A percentile compares a stretch with the other conserved stretches of the same genome.
phyloP scores from a whole-genome alignment of 768 basidiomycete species.

The Agrocybe praecox region DNA sequence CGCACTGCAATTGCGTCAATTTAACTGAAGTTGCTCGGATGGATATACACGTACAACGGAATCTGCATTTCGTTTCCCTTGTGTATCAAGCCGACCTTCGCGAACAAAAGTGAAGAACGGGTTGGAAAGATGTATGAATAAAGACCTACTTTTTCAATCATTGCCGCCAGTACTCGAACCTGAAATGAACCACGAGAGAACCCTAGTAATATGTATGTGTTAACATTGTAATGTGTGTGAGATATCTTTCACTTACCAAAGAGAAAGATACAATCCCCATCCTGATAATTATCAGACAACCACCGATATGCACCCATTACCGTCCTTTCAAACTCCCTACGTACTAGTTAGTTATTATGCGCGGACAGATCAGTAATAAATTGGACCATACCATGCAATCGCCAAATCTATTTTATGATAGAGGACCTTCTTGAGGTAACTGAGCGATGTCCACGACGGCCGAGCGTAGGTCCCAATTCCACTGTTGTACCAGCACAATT shows the following conservation, averaged over 20 bases:
- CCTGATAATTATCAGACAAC: constrained; percentile 31
- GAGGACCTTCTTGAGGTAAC: neutral
- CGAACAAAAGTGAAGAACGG: neutral
- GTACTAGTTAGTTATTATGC: neutral
- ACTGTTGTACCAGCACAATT: constrained; percentile 26
- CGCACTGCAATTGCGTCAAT: constrained; percentile 6
- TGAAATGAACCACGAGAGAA: constrained; percentile 13
- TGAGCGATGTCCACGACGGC: neutral
- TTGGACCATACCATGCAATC: constrained; percentile 8
- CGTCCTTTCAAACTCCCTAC: constrained; percentile 34
- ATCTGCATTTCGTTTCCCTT: constrained; percentile 43
- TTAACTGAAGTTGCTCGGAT: no score
- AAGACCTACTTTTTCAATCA: constrained; percentile 7
- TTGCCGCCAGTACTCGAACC: constrained; percentile 9
- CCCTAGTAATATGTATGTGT: neutral
- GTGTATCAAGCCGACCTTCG: constrained; percentile 43
- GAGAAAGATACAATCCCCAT: constrained; percentile 11
- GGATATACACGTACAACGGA: constrained; percentile 10
- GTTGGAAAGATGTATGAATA: neutral
- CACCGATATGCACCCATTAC: constrained; percentile 42
- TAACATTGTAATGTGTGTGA: neutral
- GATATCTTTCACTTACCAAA: constrained; percentile 1
- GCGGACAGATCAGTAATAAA: no score
- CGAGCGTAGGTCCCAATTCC: constrained; percentile 3
- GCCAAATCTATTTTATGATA: constrained; percentile 7